A percentile compares a stretch with the other conserved stretches of the same genome.
These are phyloP conservation scores for Ceratonia siliqua DNA, from an alignment of 306 rosid species.

Conservation along the genomic window DNA sequence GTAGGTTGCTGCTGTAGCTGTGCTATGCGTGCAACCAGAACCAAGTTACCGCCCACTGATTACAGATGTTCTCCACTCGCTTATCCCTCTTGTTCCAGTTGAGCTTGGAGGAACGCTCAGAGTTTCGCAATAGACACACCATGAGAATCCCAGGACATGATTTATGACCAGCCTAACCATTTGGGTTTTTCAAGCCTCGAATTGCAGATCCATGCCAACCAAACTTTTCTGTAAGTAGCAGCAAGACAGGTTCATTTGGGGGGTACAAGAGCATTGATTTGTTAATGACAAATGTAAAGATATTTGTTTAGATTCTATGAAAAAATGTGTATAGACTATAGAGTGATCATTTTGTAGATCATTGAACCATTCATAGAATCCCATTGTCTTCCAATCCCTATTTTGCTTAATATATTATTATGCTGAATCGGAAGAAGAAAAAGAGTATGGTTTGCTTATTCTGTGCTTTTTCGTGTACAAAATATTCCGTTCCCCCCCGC, in stretches of 20 bases:
- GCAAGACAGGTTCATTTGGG: background rate
- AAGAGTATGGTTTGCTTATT: background rate
- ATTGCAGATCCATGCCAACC: background rate
- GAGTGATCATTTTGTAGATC: slow-evolving; percentile 24
- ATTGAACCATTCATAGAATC: background rate
- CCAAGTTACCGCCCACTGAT: slow-evolving; percentile 95
- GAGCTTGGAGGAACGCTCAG: slow-evolving; percentile 94
- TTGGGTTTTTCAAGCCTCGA: background rate
- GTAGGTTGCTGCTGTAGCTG: slow-evolving; percentile 97
- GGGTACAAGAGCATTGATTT: slow-evolving; percentile 13
- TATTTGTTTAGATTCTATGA: slow-evolving; percentile 14
- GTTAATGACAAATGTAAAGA: slow-evolving; percentile 40
- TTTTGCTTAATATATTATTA: background rate
- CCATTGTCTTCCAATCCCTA: background rate
- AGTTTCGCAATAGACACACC: slow-evolving; percentile 46
- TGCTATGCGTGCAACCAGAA: slow-evolving; percentile 94
- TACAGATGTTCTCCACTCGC: slow-evolving; percentile 93
- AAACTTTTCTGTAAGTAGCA: background rate
- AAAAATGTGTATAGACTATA: slow-evolving; percentile 46
- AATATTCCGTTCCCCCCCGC: no score
- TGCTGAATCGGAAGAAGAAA: background rate
- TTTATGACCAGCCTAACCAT: background rate
- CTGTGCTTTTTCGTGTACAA: background rate
- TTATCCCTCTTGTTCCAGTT: slow-evolving; percentile 81
- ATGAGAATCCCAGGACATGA: background rate